Percentiles rank a stretch among this genome's conserved stretches.
phyloP scores from a whole-genome alignment of 2,329 filamentous ascomycete genomes.

The Cercospora sp. region DNA sequence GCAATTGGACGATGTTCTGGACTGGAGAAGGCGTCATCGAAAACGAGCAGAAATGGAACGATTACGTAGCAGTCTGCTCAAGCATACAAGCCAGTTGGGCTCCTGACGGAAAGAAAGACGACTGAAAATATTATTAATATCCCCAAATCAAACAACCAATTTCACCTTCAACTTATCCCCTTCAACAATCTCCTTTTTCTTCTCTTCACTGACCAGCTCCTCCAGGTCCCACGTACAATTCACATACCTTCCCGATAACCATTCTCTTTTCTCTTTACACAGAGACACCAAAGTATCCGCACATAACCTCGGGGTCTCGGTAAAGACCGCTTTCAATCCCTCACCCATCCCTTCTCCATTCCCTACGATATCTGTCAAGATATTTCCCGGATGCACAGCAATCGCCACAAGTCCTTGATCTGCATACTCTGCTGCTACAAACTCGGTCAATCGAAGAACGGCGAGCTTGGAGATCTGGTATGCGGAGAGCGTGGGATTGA shows the following conservation, averaged over 20 bases:
- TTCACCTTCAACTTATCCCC: not conserved
- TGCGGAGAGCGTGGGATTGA: not conserved
- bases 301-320: conserved; percentile 38
- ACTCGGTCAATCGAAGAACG: not conserved
- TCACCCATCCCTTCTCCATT: conserved; percentile 6
- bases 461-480: not conserved
- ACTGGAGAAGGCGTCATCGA: conserved; percentile 66
- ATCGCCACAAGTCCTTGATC: not conserved
- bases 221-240: conserved; percentile 45
- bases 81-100: conserved; percentile 53
- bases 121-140: conserved; percentile 19
- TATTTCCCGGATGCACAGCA: not conserved
- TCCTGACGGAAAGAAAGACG: conserved; percentile 42
- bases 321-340: conserved; percentile 24
- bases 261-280: conserved; percentile 39
- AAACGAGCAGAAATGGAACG: conserved; percentile 46
- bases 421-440: not conserved
- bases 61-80: conserved; percentile 53
- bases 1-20: conserved; percentile 98
- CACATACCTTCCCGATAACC: conserved; percentile 44
- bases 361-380: not conserved
- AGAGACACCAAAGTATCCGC: conserved; percentile 39
- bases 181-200: not conserved
- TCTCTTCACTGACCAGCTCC: conserved; percentile 25
- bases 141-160: not conserved